These are phyloP conservation scores for Bipolaris bicolor DNA, from an alignment of 2,329 filamentous ascomycete genomes.

Conservation along the genomic window DNA sequence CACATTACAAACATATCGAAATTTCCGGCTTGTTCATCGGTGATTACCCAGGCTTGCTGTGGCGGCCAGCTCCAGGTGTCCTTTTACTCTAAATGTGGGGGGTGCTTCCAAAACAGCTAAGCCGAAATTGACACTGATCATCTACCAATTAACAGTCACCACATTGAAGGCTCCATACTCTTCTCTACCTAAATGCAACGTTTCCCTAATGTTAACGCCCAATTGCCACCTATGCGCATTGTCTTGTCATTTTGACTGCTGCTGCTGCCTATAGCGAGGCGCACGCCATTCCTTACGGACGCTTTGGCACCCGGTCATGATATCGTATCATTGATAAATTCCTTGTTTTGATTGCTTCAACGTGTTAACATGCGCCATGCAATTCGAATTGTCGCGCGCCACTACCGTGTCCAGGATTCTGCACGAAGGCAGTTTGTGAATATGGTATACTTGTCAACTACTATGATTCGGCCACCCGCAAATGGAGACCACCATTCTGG, in stretches of 20 bases:
- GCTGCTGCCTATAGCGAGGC: background rate
- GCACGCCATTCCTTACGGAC: background rate
- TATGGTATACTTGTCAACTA: too few relatives aligned
- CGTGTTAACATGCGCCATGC: too few relatives aligned
- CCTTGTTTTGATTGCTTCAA: background rate
- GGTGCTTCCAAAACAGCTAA: conserved; percentile 2
- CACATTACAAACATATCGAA: background rate
- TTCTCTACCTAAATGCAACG: conserved; percentile 10
- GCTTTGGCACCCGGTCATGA: background rate
- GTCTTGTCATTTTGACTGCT: background rate
- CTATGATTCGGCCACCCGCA: background rate
- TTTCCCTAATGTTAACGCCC: background rate
- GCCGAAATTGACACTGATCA: conserved; percentile 4
- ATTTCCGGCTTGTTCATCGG: background rate
- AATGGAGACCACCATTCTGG: background rate
- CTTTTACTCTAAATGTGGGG: conserved; percentile 7
- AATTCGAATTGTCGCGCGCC: too few relatives aligned
- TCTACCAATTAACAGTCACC: conserved; percentile 3
- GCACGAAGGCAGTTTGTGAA: background rate
- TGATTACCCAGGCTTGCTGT: background rate
- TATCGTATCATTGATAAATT: background rate
- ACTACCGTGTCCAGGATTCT: too few relatives aligned
- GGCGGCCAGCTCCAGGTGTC: conserved; percentile 14
- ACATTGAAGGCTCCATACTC: conserved; percentile 9
- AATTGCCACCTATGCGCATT: background rate